Evolutionary conservation across 2,329 filamentous ascomycete genomes (phyloP), one percentile per base, ranked within the genome.

Genomic region (Diplodia seriata): DNA sequence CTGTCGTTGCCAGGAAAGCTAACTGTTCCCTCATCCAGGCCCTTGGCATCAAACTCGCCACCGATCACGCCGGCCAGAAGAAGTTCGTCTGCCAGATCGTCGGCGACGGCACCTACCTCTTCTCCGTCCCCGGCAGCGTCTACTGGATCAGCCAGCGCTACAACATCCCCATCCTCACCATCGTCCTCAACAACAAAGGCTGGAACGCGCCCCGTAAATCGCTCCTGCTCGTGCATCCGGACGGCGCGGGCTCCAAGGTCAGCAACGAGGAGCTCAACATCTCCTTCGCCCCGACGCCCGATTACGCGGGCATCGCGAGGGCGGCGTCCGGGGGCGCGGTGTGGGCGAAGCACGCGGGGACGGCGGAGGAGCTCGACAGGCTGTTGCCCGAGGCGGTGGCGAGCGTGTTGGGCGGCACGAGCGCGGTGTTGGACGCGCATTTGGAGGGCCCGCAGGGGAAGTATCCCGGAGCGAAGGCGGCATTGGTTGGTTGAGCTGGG

Each of bases 21-120:
- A 29, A 69, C 63, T 20, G 9, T 11, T 11, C 36, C 11, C 9
- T 38, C 3, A 2, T 14, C 1, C 18, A 70, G 64, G 89, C 90
- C 0, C 77, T 94, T 3, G 92, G 91, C 2, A 89, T 94, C 74
- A 93, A 94, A 76, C 84, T 94, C 8, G 92, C 90, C 0, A 83
- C 84, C 0, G 85, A 89, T 61, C 77, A 78, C 2, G 78, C 66
- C 69, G 80, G 84, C 43, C 74, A 74, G 64, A 74, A 74, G 64
- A 73, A 74, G 15, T 80, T 80, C 43, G 77, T 80, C 0, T 79
- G 77, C 70, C 78, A 80, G 56, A 79, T 91, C 68, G 89, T 91
- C 9, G 89, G 88, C 3, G 89, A 91, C 72, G 89, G 89, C 2
- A 89, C 88, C 0, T 91, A 83, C 75, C 81, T 91, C 9, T 91